Conservation (phyloP, 352 stramenopile species). For the Pythium graminicola region DNA sequence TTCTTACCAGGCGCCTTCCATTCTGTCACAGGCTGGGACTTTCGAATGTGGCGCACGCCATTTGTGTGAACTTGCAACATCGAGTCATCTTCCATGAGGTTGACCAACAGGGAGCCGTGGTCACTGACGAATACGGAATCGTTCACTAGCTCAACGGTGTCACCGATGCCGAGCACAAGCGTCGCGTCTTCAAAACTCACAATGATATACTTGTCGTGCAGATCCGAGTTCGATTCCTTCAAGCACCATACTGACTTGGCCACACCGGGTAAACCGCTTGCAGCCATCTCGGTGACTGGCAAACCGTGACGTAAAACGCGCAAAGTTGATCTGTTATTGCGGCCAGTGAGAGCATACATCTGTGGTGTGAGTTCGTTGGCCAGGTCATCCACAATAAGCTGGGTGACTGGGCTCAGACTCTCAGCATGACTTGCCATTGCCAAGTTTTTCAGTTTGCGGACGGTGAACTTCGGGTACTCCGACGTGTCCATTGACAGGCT, state of each 20-base stretch:
- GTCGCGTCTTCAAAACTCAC: constrained; percentile 99
- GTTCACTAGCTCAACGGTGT: constrained; percentile 97
- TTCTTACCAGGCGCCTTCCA: constrained; percentile 98
- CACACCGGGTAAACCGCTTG: constrained; percentile 92
- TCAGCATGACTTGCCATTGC: constrained; percentile 71
- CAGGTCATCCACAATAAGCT: constrained; percentile 94
- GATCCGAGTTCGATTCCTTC: constrained; percentile 75
- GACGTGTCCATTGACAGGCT: constrained; percentile 68
- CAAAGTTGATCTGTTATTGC: constrained; percentile 90
- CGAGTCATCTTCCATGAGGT: constrained; percentile 91
- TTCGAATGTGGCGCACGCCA: constrained; percentile 94
- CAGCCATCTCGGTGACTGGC: constrained; percentile 95
- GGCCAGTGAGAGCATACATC: constrained; percentile 95
- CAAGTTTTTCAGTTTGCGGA: constrained; percentile 88
- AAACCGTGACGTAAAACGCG: constrained; percentile 95
- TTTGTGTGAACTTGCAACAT: constrained; percentile 95
- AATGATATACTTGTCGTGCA: constrained; percentile 94
- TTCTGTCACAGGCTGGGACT: constrained; percentile 91
- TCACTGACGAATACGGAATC: constrained; percentile 94
- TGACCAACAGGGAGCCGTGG: constrained; percentile 93
- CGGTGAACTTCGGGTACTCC: constrained; percentile 51
- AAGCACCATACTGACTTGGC: constrained; percentile 95
- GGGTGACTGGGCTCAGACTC: constrained; percentile 91
- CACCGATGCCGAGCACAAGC: constrained; percentile 95
- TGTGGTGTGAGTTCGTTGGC: constrained; percentile 94